Evolutionary conservation across 257 asterid genomes (phyloP).

Genomic region (Avicennia marina): DNA sequence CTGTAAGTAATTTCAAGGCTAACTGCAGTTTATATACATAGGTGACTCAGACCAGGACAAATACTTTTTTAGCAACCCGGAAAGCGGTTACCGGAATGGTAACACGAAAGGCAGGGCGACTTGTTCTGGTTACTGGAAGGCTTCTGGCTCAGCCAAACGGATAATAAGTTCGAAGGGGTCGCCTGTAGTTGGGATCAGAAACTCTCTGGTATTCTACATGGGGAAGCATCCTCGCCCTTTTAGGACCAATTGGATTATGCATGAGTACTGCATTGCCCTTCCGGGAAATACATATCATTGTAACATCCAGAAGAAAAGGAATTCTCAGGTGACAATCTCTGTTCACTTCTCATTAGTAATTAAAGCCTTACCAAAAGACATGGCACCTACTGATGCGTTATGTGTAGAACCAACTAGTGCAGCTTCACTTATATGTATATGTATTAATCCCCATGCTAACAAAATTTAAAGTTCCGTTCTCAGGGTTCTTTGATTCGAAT

Average conservation of each 20-base stretch:
- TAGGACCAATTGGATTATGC: conserved; percentile 62
- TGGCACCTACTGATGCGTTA: too few species aligned
- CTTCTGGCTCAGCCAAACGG: conserved; percentile 32
- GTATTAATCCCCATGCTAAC: background rate
- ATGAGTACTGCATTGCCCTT: conserved; percentile 46
- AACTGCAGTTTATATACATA: background rate
- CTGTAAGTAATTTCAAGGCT: too few species aligned
- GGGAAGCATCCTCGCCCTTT: conserved; percentile 23
- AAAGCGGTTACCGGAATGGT: conserved; percentile 17
- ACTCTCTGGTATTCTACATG: conserved; percentile 40
- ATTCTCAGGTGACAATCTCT: conserved; percentile 18
- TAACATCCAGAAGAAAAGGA: background rate
- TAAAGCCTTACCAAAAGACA: too few species aligned
- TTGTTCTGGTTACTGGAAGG: conserved; percentile 51
- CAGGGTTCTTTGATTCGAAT: conserved; percentile 48
- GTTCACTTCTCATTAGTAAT: background rate
- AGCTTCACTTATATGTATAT: too few species aligned
- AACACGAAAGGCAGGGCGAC: conserved; percentile 22
- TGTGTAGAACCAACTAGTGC: too few species aligned
- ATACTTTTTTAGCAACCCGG: conserved; percentile 52
- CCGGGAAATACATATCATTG: conserved; percentile 18
- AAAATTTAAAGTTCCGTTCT: background rate
- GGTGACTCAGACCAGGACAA: conserved; percentile 47
- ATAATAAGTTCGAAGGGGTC: conserved; percentile 35
- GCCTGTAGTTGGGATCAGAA: conserved; percentile 53